A percentile compares a stretch with the other conserved stretches of the same genome.
phyloP scores from a whole-genome alignment of 495 filamentous ascomycete species.

The Tuber calosporum region DNA sequence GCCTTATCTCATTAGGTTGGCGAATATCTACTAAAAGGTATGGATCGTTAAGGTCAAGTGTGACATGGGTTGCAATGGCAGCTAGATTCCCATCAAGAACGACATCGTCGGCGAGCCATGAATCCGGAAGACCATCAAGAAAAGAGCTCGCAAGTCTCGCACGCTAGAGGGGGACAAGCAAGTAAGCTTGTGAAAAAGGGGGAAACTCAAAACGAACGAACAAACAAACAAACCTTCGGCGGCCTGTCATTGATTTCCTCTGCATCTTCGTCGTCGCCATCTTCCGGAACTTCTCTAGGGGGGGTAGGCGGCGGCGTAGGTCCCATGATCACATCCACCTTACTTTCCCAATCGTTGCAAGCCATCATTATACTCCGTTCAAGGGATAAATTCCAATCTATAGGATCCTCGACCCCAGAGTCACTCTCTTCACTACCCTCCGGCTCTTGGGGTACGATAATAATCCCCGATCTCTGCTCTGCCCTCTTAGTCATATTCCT shows the following conservation, averaged over 20 bases:
- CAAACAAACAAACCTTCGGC: conserved; percentile 33
- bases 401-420: conserved; percentile 52
- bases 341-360: conserved; percentile 74
- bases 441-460: conserved; percentile 44
- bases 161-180: conserved; percentile 9
- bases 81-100: conserved; percentile 52
- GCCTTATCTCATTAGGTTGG: conserved; percentile 42
- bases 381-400: conserved; percentile 39
- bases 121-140: conserved; percentile 50
- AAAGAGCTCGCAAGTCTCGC: conserved; percentile 42
- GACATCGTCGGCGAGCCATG: conserved; percentile 48
- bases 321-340: conserved; percentile 45
- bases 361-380: conserved; percentile 68
- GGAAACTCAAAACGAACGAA: background rate
- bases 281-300: conserved; percentile 32
- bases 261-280: conserved; percentile 43
- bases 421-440: conserved; percentile 45
- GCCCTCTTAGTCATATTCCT: conserved; percentile 41
- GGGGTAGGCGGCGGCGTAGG: conserved; percentile 21
- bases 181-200: background rate
- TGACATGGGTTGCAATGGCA: conserved; percentile 63
- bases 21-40: conserved; percentile 68
- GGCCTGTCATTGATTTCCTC: conserved; percentile 36
- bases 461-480: conserved; percentile 54
- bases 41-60: conserved; percentile 85